phyloP scores from a whole-genome alignment of 2,329 filamentous ascomycete species.

The Cyanodermella asteris region DNA sequence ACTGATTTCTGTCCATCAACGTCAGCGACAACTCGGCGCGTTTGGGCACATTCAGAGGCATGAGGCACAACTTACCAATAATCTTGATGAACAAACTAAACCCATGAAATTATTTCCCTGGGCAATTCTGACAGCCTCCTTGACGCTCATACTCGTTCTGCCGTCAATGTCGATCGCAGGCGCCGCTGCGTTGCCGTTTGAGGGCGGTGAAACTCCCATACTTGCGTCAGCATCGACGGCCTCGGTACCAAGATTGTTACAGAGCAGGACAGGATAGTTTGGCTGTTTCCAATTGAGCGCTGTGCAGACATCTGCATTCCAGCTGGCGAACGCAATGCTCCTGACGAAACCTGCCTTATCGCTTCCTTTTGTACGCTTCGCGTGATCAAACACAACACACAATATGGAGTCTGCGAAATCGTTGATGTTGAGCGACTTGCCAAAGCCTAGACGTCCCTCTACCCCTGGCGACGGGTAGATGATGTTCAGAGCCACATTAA shows the following conservation, averaged over 20 bases:
- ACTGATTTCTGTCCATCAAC: constrained; percentile 53
- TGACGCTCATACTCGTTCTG: constrained; percentile 61
- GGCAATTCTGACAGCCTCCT: constrained; percentile 81
- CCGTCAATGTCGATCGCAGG: constrained; percentile 37
- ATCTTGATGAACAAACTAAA: constrained; percentile 65
- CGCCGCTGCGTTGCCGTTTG: constrained; percentile 9
- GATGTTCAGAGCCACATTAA: constrained; percentile 83
- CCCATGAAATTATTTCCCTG: constrained; percentile 98
- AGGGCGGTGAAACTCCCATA: no score
- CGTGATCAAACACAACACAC: constrained; percentile 75
- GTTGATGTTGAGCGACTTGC: constrained; percentile 66
- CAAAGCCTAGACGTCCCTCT: constrained; percentile 46
- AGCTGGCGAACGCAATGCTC: constrained; percentile 84
- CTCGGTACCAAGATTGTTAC: constrained; percentile 66
- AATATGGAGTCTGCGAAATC: constrained; percentile 66
- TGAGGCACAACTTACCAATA: constrained; percentile 44
- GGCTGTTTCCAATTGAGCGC: constrained; percentile 98
- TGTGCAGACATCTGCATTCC: constrained; percentile 74
- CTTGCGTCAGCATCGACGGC: no score
- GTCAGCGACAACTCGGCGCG: not conserved
- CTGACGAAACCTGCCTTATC: constrained; percentile 54
- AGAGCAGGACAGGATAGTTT: constrained; percentile 83
- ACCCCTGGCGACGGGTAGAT: constrained; percentile 62
- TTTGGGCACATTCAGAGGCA: no score
- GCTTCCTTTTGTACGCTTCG: constrained; percentile 41